Conservation (phyloP, 2,329 filamentous ascomycete genomes). For the Trichoderma guizhouense region DNA sequence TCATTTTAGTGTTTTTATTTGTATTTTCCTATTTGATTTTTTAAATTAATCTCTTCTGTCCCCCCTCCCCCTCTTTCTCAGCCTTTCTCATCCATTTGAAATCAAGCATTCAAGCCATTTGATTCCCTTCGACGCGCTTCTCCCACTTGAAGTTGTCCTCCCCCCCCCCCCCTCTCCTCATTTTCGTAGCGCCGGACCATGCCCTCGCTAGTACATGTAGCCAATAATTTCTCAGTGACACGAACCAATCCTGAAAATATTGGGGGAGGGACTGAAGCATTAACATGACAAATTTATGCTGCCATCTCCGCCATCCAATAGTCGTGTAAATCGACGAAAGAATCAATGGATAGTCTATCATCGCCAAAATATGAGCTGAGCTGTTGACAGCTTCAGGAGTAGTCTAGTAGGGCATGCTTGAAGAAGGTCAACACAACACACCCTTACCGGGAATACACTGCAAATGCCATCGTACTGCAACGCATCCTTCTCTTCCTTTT, state of each 20-base stretch:
- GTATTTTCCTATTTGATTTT: background rate
- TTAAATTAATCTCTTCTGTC: background rate
- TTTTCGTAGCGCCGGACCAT: background rate
- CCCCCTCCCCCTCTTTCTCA: background rate
- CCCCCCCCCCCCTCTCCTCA: background rate
- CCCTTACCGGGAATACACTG: background rate
- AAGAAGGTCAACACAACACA: background rate
- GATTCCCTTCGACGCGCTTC: background rate
- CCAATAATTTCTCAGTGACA: background rate
- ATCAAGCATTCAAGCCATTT: background rate
- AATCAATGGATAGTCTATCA: background rate
- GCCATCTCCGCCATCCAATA: background rate
- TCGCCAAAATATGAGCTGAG: background rate
- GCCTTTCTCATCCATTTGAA: background rate
- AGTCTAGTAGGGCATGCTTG: no score
- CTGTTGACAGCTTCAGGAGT: background rate
- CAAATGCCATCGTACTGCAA: background rate
- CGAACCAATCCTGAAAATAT: background rate
- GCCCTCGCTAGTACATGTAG: background rate
- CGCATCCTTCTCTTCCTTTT: background rate
- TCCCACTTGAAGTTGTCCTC: background rate
- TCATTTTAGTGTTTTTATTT: background rate
- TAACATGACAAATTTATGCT: background rate
- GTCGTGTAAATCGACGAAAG: background rate
- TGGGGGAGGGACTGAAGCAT: background rate